These are phyloP conservation scores for Mycena rosella DNA, from an alignment of 768 basidiomycete genomes.

Conservation along the genomic window DNA sequence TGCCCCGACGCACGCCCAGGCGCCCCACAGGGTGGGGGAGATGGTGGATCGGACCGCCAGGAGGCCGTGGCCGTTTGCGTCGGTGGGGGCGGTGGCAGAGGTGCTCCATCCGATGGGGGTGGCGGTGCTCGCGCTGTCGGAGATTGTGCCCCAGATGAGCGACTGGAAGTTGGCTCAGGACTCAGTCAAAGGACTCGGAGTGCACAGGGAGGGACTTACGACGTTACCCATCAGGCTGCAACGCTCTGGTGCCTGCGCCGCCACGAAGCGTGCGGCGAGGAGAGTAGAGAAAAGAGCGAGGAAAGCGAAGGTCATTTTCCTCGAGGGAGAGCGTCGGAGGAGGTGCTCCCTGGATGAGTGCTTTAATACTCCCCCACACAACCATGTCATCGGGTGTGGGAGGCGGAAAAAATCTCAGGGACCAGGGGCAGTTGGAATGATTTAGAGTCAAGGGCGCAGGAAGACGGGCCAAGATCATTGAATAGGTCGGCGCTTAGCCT, in stretches of 20 bases:
- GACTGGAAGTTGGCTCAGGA: conserved; percentile 2
- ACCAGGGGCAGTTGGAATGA: conserved; percentile 4
- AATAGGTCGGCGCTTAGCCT: conserved; percentile 7
- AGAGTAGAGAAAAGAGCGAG: conserved; percentile 10
- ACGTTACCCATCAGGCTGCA: conserved; percentile 1
- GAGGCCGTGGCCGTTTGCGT: conserved; percentile 5
- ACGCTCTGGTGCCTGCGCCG: neutral
- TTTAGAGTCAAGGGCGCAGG: conserved; percentile 4
- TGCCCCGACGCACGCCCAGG: neutral
- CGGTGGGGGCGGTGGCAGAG: conserved; percentile 8
- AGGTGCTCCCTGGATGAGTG: conserved; percentile 4
- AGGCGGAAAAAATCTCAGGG: conserved; percentile 9
- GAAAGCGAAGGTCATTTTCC: conserved; percentile 9
- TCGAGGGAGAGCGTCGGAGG: neutral
- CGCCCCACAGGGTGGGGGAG: conserved; percentile 9
- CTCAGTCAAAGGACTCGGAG: conserved; percentile 6
- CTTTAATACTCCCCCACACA: conserved; percentile 8
- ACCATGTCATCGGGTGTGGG: neutral
- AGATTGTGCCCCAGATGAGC: conserved; percentile 6
- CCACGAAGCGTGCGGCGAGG: conserved; percentile 3
- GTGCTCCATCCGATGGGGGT: conserved; percentile 14
- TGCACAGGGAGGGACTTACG: conserved; percentile 2
- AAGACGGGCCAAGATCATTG: conserved; percentile 11
- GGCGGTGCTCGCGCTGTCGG: neutral
- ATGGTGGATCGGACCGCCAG: conserved; percentile 13